Percentiles rank a stretch among this genome's conserved stretches.
Evolutionary conservation across 1,284 basidiomycete species (phyloP).

Genomic region (Albatrellus sp.): DNA sequence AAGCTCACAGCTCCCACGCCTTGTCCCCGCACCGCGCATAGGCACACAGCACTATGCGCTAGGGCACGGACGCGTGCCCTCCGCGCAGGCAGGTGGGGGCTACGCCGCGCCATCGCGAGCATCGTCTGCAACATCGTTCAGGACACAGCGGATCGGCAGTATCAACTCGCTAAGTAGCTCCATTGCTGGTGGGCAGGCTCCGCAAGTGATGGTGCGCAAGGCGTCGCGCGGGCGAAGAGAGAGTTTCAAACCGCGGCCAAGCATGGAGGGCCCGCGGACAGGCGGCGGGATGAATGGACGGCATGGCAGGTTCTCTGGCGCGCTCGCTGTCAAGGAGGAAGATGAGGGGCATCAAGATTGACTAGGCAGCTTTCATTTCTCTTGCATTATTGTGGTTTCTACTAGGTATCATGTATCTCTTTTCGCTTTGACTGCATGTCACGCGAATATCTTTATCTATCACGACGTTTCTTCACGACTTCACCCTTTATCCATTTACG

Average conservation of each 20-base stretch:
- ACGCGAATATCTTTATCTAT: too few relatives aligned
- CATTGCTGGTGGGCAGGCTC: constrained; percentile 7
- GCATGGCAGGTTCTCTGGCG: constrained; percentile 18
- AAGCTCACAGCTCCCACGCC: constrained; percentile 11
- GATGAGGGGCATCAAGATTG: constrained; percentile 7
- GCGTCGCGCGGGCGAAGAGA: constrained; percentile 42
- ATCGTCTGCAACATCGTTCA: too few relatives aligned
- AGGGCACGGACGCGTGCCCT: constrained; percentile 31
- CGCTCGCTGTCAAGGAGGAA: constrained; percentile 24
- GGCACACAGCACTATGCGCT: constrained; percentile 37
- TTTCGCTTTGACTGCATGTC: too few relatives aligned
- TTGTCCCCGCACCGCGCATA: constrained; percentile 25
- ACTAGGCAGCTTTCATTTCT: too few relatives aligned
- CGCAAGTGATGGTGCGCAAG: constrained; percentile 26
- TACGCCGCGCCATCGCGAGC: not conserved
- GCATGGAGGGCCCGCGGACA: constrained; percentile 31
- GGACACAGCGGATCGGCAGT: too few relatives aligned
- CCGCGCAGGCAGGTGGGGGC: constrained; percentile 4
- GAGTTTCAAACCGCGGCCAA: constrained; percentile 69
- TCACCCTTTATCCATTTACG: too few relatives aligned
- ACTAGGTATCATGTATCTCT: too few relatives aligned
- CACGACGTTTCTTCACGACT: too few relatives aligned
- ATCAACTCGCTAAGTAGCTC: not conserved
- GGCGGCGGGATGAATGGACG: constrained; percentile 10
- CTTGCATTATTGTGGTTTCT: too few relatives aligned